Conservation (phyloP, 2,329 filamentous ascomycete species). For the Diaporthe eres region DNA sequence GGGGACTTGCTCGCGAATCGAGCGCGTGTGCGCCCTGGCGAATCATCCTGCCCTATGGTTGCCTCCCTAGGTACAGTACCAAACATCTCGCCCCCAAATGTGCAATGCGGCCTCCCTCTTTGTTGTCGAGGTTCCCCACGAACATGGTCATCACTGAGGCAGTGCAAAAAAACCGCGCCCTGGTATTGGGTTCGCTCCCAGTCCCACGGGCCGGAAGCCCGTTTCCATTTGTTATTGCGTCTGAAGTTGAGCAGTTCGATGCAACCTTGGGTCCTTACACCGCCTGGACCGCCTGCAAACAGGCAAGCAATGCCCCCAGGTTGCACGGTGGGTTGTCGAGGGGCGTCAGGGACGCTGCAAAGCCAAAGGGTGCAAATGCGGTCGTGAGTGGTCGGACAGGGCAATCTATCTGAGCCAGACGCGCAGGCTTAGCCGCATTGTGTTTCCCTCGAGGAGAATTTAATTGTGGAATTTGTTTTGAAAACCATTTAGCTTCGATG, state of each 20-base stretch:
- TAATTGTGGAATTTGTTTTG: slow-evolving; percentile 21
- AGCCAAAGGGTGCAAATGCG: neutral
- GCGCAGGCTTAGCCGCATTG: slow-evolving; percentile 25
- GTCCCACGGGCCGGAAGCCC: slow-evolving; percentile 5
- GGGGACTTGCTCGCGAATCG: neutral
- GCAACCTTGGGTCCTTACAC: slow-evolving; percentile 25
- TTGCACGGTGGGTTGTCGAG: neutral
- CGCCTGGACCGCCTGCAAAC: slow-evolving; percentile 27
- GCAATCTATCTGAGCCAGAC: slow-evolving; percentile 36
- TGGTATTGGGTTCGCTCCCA: slow-evolving; percentile 1
- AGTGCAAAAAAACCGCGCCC: slow-evolving; percentile 16
- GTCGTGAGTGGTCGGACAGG: slow-evolving; percentile 23
- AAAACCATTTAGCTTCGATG: slow-evolving; percentile 4
- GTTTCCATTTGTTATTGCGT: slow-evolving; percentile 34
- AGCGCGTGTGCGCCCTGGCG: neutral
- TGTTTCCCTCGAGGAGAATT: slow-evolving; percentile 28
- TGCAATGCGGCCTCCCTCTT: neutral
- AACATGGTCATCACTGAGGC: slow-evolving; percentile 11
- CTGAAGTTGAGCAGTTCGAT: slow-evolving; percentile 29
- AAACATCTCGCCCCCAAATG: neutral
- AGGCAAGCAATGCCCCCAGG: neutral
- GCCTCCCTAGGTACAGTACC: neutral
- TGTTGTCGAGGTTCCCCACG: slow-evolving; percentile 17
- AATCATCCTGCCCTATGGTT: neutral
- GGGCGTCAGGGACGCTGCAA: neutral